These are phyloP conservation scores for Saprolegnia parasitica DNA, from an alignment of 352 stramenopile species.

Conservation along the genomic window DNA sequence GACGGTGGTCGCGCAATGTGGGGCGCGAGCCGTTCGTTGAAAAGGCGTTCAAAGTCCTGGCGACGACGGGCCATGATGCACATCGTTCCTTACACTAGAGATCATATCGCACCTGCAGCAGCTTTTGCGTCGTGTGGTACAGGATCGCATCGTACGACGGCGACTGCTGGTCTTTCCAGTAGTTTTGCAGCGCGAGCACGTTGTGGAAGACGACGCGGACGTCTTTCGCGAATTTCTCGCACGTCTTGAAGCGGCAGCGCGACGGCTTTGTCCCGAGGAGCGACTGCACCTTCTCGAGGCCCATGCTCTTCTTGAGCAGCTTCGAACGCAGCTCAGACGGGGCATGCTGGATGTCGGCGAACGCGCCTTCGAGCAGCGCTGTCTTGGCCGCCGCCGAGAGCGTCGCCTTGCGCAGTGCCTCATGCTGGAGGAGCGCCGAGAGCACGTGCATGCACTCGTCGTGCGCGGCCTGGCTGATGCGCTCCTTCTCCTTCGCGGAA, in stretches of 20 bases:
- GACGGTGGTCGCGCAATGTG: slow-evolving; percentile 34
- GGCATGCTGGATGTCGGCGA: not conserved
- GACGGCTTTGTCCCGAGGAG: slow-evolving; percentile 72
- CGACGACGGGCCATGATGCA: not conserved
- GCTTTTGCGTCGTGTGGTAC: slow-evolving; percentile 16
- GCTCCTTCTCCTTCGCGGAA: slow-evolving; percentile 25
- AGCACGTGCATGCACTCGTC: slow-evolving; percentile 24
- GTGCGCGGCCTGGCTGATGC: slow-evolving; percentile 23
- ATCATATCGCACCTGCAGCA: slow-evolving; percentile 22
- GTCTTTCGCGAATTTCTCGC: slow-evolving; percentile 78
- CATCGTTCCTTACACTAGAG: no score
- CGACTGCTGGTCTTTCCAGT: slow-evolving; percentile 68
- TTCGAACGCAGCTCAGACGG: slow-evolving; percentile 25
- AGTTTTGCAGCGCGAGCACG: slow-evolving; percentile 42
- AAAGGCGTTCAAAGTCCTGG: slow-evolving; percentile 73
- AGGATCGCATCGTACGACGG: slow-evolving; percentile 16
- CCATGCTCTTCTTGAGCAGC: slow-evolving; percentile 80
- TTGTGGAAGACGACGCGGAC: slow-evolving; percentile 83
- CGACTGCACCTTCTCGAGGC: slow-evolving; percentile 69
- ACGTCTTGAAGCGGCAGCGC: slow-evolving; percentile 77
- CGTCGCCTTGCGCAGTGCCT: slow-evolving; percentile 4
- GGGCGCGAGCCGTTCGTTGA: slow-evolving; percentile 41
- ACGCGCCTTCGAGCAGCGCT: slow-evolving; percentile 24
- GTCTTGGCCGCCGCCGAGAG: slow-evolving; percentile 15
- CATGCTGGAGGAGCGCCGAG: slow-evolving; percentile 12